phyloP scores from a whole-genome alignment of 148 eudicot genomes.

The Rhododendron molle region DNA sequence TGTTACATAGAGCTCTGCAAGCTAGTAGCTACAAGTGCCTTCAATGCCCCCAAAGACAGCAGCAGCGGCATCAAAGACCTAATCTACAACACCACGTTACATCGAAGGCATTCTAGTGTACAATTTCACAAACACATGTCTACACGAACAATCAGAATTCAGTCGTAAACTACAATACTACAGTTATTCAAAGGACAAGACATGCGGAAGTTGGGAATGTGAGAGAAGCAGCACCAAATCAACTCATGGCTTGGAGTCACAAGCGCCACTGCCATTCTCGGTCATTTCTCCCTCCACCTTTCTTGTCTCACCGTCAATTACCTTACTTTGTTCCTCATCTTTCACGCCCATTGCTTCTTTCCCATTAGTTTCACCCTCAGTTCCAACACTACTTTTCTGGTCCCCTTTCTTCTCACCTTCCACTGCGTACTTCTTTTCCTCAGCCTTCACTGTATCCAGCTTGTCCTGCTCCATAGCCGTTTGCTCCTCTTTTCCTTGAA shows the following conservation, averaged over 20 bases:
- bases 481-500: constrained; percentile 19
- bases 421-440: constrained; percentile 19
- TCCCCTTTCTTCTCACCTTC: constrained; percentile 21
- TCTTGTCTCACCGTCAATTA: constrained; percentile 13
- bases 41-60: not conserved
- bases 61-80: not conserved
- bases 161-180: constrained; percentile 23
- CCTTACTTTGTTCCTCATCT: constrained; percentile 13
- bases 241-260: constrained; percentile 31
- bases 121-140: not conserved
- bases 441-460: constrained; percentile 16
- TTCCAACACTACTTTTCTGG: constrained; percentile 14
- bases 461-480: constrained; percentile 22
- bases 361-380: constrained; percentile 20
- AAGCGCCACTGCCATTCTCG: constrained; percentile 34
- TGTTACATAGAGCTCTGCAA: not conserved
- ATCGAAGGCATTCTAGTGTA: constrained; percentile 3
- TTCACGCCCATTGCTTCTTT: constrained; percentile 15
- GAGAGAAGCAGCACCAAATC: not conserved
- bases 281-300: constrained; percentile 22
- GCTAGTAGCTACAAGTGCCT: constrained; percentile 7
- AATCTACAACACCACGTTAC: not conserved
- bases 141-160: constrained; percentile 14
- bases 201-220: not conserved
- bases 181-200: constrained; percentile 15